Base-by-base conservation (phyloP, 106 monocot genomes). In the Cymbidium sinense region DNA sequence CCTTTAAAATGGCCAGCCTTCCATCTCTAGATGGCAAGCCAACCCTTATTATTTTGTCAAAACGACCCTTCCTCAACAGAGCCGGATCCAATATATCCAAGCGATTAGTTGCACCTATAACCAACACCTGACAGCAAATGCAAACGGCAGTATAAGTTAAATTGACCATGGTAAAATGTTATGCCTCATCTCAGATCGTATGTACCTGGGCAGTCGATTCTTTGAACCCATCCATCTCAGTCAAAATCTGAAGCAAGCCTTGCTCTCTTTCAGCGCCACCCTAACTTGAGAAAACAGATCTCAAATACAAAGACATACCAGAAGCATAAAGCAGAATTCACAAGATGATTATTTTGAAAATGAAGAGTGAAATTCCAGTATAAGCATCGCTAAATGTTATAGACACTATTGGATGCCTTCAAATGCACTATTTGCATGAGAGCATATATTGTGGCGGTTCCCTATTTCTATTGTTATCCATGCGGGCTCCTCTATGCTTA, bases 191-290 rank as follows among this genome's bases (percentile, higher is more conserved):
- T 11, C 70, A 10, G 1, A 43, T 20, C 27, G 15, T 44, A 72
- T 58, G 73, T 75, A 86, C 93, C 84, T 94, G 91, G 58, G 93
- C 85, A 71, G 91, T 89, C 47, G 80, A 80, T 76, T 77, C 91
- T 80, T 87, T 94, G 76, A 94, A 94, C 33, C 93, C 93, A 89
- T 94, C 93, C 90, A 94, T 83, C 82, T 94, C 93, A 21, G 93
- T 94, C 69, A 94, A 83, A 82, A 94, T 94, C 75, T 94, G 93
- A 87, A 94, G 93, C 81, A 94, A 87, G 11, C 93, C 93, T 85
- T 94, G 93, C 82, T 94, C 93, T 73, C 93, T 86, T 77, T 94
- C 93, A 81, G 93, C 93, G 76, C 93, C 93, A 72, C 93, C 93
- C 93, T 94, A 54, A 69, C 43, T 72, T 67, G 83, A 77, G 79